Conservation (phyloP, 2,329 filamentous ascomycete species). For the Helminthosporium solani region DNA sequence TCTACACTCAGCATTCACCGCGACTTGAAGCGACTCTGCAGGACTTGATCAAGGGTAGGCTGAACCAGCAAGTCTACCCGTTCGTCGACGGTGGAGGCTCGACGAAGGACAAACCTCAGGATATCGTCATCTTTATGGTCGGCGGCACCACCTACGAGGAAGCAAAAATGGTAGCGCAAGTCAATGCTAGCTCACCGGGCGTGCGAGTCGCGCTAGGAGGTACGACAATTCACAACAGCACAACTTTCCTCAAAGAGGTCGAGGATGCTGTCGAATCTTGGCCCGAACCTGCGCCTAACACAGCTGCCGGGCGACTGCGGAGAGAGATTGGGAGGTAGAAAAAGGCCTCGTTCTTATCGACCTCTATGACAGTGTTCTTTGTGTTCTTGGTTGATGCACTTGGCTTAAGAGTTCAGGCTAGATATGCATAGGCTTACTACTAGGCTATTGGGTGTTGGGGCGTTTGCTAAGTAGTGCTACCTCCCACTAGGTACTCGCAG, state of each 20-base stretch:
- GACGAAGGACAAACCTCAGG: constrained; percentile 92
- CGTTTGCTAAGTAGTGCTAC: background rate
- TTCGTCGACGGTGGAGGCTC: constrained; percentile 87
- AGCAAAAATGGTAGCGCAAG: constrained; percentile 90
- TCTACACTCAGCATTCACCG: constrained; percentile 96
- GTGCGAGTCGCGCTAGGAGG: constrained; percentile 86
- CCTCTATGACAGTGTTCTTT: background rate
- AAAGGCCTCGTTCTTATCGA: background rate
- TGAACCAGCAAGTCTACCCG: constrained; percentile 85
- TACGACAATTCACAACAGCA: constrained; percentile 84
- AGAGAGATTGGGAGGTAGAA: constrained; percentile 58
- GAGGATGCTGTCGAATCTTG: constrained; percentile 84
- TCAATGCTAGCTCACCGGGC: constrained; percentile 88
- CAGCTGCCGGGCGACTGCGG: constrained; percentile 62
- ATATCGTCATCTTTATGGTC: constrained; percentile 91
- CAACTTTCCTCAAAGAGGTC: constrained; percentile 77
- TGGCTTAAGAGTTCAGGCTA: constrained; percentile 5
- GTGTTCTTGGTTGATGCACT: background rate
- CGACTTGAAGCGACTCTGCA: constrained; percentile 84
- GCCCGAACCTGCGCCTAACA: constrained; percentile 62
- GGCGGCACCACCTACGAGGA: constrained; percentile 96
- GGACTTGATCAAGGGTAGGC: constrained; percentile 85
- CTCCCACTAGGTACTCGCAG: background rate
- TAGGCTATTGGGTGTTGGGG: constrained; percentile 3
- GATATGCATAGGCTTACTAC: constrained; percentile 5